Evolutionary conservation across 139 green algal genomes (phyloP).

Genomic region (Medakamo hakoo): DNA sequence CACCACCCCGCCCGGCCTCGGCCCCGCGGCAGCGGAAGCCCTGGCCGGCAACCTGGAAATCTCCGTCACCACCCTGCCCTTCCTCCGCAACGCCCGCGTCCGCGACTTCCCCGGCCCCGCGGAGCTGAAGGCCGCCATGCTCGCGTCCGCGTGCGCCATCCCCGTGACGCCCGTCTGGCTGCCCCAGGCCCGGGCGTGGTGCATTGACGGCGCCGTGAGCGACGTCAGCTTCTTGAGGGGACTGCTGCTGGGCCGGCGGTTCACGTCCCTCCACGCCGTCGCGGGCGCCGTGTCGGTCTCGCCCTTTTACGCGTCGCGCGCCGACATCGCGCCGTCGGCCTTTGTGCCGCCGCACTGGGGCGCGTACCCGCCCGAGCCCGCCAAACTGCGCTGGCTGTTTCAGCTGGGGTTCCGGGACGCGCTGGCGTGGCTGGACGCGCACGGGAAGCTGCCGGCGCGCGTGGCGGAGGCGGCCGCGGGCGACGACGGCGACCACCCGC

Average conservation of each 20-base stretch:
- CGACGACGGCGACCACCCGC: no score
- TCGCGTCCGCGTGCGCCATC: constrained; percentile 12
- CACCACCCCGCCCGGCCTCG: not conserved
- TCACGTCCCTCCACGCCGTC: constrained; percentile 9
- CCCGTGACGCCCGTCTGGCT: constrained; percentile 10
- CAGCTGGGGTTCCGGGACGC: constrained; percentile 16
- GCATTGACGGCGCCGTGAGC: constrained; percentile 13
- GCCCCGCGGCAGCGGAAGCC: not conserved
- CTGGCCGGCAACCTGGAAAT: constrained; percentile 8
- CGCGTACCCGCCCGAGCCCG: constrained; percentile 10
- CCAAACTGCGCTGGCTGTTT: constrained; percentile 15
- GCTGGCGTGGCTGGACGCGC: not conserved
- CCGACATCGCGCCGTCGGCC: constrained; percentile 14
- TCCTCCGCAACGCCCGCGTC: constrained; percentile 8
- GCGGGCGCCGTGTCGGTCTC: constrained; percentile 12
- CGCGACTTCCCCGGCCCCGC: not conserved
- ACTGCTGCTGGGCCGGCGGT: constrained; percentile 5
- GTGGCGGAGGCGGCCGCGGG: no score
- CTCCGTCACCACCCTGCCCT: constrained; percentile 7
- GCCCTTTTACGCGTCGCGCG: constrained; percentile 21
- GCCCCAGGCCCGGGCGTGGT: constrained; percentile 1
- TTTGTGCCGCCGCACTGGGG: constrained; percentile 18
- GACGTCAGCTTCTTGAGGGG: constrained; percentile 8
- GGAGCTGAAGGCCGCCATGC: constrained; percentile 6
- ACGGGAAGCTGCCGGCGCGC: not conserved